Percentiles rank a stretch among this genome's conserved stretches.
phyloP scores from a whole-genome alignment of 2,329 filamentous ascomycete genomes.

The Magnaporthiopsis rhizophila region DNA sequence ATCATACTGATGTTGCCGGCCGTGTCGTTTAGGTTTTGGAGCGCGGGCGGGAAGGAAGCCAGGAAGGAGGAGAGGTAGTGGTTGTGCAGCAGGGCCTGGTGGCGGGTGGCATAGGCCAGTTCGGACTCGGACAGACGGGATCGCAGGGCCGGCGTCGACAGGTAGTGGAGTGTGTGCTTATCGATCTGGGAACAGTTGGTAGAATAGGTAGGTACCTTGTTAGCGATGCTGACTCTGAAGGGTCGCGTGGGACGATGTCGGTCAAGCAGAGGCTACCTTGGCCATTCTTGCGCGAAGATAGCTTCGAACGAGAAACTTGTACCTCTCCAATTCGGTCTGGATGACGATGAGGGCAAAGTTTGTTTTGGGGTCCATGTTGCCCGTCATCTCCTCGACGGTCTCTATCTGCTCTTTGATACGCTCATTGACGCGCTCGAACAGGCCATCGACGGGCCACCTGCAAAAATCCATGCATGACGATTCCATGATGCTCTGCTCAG shows the following conservation, averaged over 20 bases:
- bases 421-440: conserved; percentile 77
- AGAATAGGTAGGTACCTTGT: conserved; percentile 3
- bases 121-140: conserved; percentile 68
- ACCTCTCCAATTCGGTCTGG: conserved; percentile 91
- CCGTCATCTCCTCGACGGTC: conserved; percentile 51
- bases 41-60: conserved; percentile 64
- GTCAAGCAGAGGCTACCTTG: conserved; percentile 51
- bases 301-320: conserved; percentile 82
- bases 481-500: conserved; percentile 2
- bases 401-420: conserved; percentile 36
- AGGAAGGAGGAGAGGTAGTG: conserved; percentile 87
- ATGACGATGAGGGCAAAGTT: conserved; percentile 93
- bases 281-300: conserved; percentile 77
- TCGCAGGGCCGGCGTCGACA: conserved; percentile 46
- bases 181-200: conserved; percentile 51
- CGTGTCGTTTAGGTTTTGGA: conserved; percentile 85
- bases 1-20: conserved; percentile 89
- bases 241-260: not conserved
- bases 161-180: conserved; percentile 66
- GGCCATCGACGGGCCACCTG: conserved; percentile 58
- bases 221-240: not conserved
- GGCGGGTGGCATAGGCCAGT: conserved; percentile 71
- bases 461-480: not conserved
- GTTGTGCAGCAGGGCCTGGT: conserved; percentile 74
- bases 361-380: conserved; percentile 78